Evolutionary conservation across 306 rosid genomes (phyloP).

Genomic region (Quercus robur): DNA sequence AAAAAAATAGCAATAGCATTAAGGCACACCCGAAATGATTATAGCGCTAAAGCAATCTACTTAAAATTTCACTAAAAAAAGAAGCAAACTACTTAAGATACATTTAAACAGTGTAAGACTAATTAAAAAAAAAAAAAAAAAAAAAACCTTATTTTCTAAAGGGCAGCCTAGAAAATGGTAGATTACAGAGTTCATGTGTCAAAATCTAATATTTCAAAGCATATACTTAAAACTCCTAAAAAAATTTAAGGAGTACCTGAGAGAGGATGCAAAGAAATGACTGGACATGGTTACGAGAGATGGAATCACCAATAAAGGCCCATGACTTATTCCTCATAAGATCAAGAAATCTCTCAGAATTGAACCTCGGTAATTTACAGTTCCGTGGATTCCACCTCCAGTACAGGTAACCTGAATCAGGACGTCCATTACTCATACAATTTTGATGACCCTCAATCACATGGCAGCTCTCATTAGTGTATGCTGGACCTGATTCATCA

Average conservation of each 20-base stretch:
- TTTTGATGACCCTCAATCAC: constrained; percentile 70
- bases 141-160: neutral
- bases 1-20: neutral
- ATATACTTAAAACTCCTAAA: neutral
- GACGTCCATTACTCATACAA: constrained; percentile 78
- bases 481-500: constrained; percentile 53
- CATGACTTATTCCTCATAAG: constrained; percentile 61
- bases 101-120: neutral
- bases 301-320: constrained; percentile 85
- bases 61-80: neutral
- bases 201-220: neutral
- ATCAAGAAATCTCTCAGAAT: constrained; percentile 52
- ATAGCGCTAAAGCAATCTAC: neutral
- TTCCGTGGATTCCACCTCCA: constrained; percentile 80
- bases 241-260: constrained; percentile 36
- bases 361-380: constrained; percentile 61
- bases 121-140: neutral
- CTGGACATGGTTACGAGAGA: constrained; percentile 78
- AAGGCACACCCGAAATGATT: neutral
- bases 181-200: neutral
- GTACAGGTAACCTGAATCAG: constrained; percentile 61
- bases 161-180: neutral
- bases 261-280: constrained; percentile 78
- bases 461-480: constrained; percentile 71
- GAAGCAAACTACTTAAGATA: neutral